Conservation (phyloP, 441 rosid species). For the Brassica balearica region DNA sequence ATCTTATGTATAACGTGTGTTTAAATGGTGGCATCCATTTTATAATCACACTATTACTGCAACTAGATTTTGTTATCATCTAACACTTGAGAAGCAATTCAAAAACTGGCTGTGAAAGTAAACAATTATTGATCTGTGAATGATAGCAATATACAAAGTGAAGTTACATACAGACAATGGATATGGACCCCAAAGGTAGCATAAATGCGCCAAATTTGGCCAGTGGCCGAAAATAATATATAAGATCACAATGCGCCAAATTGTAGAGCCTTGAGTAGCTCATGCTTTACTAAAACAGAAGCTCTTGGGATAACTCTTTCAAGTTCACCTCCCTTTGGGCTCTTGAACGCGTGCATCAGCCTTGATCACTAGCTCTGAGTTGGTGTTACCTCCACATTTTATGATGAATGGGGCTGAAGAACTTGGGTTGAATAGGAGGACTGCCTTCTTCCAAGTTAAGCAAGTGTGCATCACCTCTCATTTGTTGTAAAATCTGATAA, state of each 20-base stretch:
- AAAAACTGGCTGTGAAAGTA: too few species aligned
- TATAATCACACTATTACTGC: too few species aligned
- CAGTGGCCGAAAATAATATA: constrained; percentile 24
- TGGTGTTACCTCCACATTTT: constrained; percentile 91
- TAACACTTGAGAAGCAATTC: too few species aligned
- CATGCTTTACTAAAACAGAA: constrained; percentile 65
- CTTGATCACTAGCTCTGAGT: constrained; percentile 84
- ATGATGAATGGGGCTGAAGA: constrained; percentile 82
- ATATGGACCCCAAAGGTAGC: constrained; percentile 28
- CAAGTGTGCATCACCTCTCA: constrained; percentile 20
- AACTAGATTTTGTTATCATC: too few species aligned
- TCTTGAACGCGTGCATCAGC: constrained; percentile 86
- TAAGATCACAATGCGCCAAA: constrained; percentile 17
- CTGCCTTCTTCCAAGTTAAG: constrained; percentile 67
- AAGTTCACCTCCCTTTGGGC: constrained; percentile 83
- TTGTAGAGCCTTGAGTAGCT: constrained; percentile 69
- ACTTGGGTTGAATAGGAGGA: constrained; percentile 72
- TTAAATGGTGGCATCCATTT: too few species aligned
- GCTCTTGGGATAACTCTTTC: constrained; percentile 84
- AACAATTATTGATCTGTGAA: too few species aligned
- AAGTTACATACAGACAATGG: constrained; percentile 34
- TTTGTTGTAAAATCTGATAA: too few species aligned
- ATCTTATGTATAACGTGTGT: too few species aligned
- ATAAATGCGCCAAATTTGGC: constrained; percentile 8
- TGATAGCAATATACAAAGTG: constrained; percentile 1